Conservation (phyloP, 2,329 filamentous ascomycete species). For the Botryotinia narcissicola region DNA sequence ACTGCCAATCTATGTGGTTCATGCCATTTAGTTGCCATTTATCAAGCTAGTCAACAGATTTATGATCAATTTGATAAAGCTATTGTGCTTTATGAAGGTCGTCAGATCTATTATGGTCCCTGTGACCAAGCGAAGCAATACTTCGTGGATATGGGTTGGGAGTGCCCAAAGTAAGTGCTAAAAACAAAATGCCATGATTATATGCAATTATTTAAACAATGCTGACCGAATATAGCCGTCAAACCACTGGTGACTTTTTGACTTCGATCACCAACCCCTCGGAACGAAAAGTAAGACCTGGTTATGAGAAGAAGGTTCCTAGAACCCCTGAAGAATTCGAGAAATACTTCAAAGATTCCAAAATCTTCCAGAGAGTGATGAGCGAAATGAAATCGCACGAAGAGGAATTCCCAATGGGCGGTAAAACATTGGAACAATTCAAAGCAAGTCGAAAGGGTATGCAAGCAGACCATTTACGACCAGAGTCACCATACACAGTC, state of each 20-base stretch:
- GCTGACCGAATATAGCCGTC: slow-evolving; percentile 41
- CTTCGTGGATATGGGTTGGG: slow-evolving; percentile 69
- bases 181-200: neutral
- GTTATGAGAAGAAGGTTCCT: slow-evolving; percentile 57
- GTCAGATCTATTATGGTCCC: slow-evolving; percentile 71
- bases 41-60: slow-evolving; percentile 68
- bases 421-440: slow-evolving; percentile 41
- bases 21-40: slow-evolving; percentile 66
- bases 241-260: slow-evolving; percentile 62
- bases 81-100: slow-evolving; percentile 63
- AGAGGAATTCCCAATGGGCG: slow-evolving; percentile 39
- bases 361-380: slow-evolving; percentile 43
- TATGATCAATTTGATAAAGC: slow-evolving; percentile 72
- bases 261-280: slow-evolving; percentile 69
- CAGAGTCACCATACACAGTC: slow-evolving; percentile 78
- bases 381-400: slow-evolving; percentile 55
- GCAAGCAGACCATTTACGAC: slow-evolving; percentile 54
- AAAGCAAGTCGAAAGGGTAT: slow-evolving; percentile 38
- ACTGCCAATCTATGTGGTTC: slow-evolving; percentile 63
- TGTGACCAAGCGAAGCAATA: slow-evolving; percentile 64
- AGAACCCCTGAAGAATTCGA: slow-evolving; percentile 56
- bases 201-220: neutral
- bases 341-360: slow-evolving; percentile 49
- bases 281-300: slow-evolving; percentile 55
- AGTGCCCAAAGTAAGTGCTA: slow-evolving; percentile 50